Evolutionary conservation across 805 yeast species (phyloP).

Genomic region (Monosporozyma aerobia): DNA sequence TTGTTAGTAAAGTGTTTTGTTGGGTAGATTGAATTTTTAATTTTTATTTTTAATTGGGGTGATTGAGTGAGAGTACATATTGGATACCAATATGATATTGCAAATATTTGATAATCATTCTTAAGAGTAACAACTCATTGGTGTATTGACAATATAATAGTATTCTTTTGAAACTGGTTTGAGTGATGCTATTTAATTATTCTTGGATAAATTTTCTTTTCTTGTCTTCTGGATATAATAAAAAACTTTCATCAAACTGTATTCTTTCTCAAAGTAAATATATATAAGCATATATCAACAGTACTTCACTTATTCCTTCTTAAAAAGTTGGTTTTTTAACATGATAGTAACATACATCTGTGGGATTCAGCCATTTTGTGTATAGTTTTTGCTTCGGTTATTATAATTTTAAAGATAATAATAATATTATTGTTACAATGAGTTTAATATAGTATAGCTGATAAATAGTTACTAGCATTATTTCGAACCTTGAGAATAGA

Average conservation of each 20-base stretch:
- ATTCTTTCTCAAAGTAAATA: background rate
- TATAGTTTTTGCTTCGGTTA: constrained; percentile 8
- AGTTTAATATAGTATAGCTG: background rate
- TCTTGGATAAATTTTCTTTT: no score
- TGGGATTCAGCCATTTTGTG: constrained; percentile 87
- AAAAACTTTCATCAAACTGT: no score
- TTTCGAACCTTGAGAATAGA: background rate
- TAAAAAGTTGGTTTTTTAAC: no score
- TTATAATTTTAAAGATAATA: background rate
- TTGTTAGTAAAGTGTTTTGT: constrained; percentile 6
- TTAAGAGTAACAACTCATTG: no score
- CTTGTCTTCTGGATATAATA: no score
- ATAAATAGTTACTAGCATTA: background rate
- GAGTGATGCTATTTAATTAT: no score
- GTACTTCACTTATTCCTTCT: background rate
- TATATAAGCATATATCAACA: background rate
- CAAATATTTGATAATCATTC: no score
- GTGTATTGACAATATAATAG: no score
- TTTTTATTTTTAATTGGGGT: background rate
- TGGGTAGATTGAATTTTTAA: no score
- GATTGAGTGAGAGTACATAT: no score
- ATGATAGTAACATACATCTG: constrained; percentile 67
- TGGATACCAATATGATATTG: no score
- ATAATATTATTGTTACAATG: background rate
- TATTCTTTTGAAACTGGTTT: no score